Percentiles rank a stretch among this genome's conserved stretches.
These are phyloP conservation scores for Hypoxylon trugodes DNA, from an alignment of 495 filamentous ascomycete species.

Conservation along the genomic window DNA sequence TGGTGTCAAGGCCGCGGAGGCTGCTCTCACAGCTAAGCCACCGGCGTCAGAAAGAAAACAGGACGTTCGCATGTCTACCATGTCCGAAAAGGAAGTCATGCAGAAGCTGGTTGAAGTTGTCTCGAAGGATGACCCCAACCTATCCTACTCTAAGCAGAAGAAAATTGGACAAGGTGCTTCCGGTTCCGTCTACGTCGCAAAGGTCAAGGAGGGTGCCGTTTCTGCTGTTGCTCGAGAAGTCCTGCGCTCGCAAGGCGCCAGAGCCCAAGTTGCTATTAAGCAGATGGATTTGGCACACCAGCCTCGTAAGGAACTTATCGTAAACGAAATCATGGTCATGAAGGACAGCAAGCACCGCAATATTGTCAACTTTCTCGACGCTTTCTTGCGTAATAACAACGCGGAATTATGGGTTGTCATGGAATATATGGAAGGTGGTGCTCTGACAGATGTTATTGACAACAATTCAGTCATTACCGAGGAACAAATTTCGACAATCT, in stretches of 20 bases:
- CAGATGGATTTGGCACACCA: slow-evolving; percentile 99
- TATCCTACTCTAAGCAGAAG: slow-evolving; percentile 97
- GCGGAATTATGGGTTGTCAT: slow-evolving; percentile 98
- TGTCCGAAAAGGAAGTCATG: slow-evolving; percentile 98
- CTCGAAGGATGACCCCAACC: slow-evolving; percentile 87
- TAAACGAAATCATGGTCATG: slow-evolving; percentile 99
- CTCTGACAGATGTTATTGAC: slow-evolving; percentile 97
- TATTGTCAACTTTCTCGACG: slow-evolving; percentile 98
- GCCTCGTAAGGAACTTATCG: slow-evolving; percentile 96
- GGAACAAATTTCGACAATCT: slow-evolving; percentile 97
- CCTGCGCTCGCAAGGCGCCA: slow-evolving; percentile 71
- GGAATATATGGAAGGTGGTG: slow-evolving; percentile 99
- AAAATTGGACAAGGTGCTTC: slow-evolving; percentile 99
- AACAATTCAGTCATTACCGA: slow-evolving; percentile 91
- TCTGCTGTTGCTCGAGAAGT: slow-evolving; percentile 72
- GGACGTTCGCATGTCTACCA: slow-evolving; percentile 93
- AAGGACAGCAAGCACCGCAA: slow-evolving; percentile 97
- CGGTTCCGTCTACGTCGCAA: slow-evolving; percentile 96
- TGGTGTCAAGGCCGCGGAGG: slow-evolving; percentile 81
- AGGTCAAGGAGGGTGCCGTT: slow-evolving; percentile 78
- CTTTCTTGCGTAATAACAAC: slow-evolving; percentile 91
- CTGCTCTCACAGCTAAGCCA: slow-evolving; percentile 78
- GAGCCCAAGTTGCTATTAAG: slow-evolving; percentile 93
- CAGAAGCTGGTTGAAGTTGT: slow-evolving; percentile 90
- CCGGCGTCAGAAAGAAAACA: slow-evolving; percentile 74